These are phyloP conservation scores for Gnomoniopsis sp. DNA, from an alignment of 2,329 filamentous ascomycete species.

Conservation along the genomic window DNA sequence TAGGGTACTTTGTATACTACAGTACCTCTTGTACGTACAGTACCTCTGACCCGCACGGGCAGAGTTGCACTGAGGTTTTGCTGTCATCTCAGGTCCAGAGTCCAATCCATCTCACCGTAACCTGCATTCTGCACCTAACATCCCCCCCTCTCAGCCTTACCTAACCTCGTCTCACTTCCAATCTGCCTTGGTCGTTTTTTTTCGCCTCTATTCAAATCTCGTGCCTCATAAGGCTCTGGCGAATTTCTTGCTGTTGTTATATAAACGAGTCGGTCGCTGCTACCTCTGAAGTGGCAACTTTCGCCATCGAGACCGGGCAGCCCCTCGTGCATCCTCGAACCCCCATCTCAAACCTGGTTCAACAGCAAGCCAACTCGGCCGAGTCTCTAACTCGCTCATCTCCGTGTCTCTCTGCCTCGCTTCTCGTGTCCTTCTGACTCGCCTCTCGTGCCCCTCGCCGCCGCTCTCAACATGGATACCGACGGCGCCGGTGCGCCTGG, in stretches of 20 bases:
- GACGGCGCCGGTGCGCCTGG: slow-evolving; percentile 36
- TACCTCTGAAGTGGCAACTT: neutral
- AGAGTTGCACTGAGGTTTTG: neutral
- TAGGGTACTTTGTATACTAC: too few species aligned
- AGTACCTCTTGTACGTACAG: too few species aligned
- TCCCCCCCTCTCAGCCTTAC: slow-evolving; percentile 23
- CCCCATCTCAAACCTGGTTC: neutral
- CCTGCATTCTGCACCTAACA: neutral
- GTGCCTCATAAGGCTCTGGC: slow-evolving; percentile 14
- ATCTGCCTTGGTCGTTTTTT: slow-evolving; percentile 13
- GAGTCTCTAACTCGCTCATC: slow-evolving; percentile 9
- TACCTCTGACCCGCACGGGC: too few species aligned
- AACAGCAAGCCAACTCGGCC: neutral
- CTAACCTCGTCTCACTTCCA: slow-evolving; percentile 21
- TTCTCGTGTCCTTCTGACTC: slow-evolving; percentile 9
- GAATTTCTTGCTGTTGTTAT: neutral
- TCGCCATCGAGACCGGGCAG: neutral
- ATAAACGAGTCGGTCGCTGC: neutral
- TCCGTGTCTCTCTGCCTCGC: slow-evolving; percentile 6
- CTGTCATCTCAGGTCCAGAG: neutral
- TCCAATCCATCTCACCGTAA: slow-evolving; percentile 2
- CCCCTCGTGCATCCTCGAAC: neutral
- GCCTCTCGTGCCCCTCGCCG: slow-evolving; percentile 9
- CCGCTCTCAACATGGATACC: slow-evolving; percentile 44
- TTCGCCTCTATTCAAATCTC: slow-evolving; percentile 9